Conservation (phyloP, 116 monocot species). For the Zostera marina region DNA sequence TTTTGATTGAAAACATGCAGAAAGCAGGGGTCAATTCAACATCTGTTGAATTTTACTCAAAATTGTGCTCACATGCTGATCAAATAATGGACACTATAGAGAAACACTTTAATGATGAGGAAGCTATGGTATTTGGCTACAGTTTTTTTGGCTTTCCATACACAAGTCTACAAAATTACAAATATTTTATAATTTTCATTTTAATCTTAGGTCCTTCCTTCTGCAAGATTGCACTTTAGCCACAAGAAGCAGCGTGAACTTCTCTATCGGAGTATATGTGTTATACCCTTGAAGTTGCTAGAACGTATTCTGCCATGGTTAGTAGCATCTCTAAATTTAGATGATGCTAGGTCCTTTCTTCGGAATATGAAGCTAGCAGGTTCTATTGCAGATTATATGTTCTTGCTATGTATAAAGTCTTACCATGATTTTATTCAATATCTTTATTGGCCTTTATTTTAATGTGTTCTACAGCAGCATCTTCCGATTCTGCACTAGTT, state of each 20-base stretch:
- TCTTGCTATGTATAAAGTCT: background rate
- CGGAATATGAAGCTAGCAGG: slow-evolving; percentile 85
- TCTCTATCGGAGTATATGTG: slow-evolving; percentile 64
- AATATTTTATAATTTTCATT: slow-evolving; percentile 5
- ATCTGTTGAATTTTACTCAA: slow-evolving; percentile 67
- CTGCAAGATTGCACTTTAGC: slow-evolving; percentile 81
- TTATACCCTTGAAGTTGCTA: slow-evolving; percentile 91
- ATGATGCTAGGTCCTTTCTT: slow-evolving; percentile 70
- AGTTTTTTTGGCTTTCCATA: too few species aligned
- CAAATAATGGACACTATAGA: slow-evolving; percentile 85
- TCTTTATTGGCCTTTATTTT: background rate
- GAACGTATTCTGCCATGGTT: slow-evolving; percentile 98
- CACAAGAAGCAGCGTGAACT: slow-evolving; percentile 66
- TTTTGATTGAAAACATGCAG: slow-evolving; percentile 82
- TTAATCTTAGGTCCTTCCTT: slow-evolving; percentile 75
- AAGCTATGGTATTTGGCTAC: slow-evolving; percentile 39
- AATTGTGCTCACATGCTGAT: slow-evolving; percentile 83
- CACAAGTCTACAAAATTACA: background rate
- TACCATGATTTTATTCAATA: background rate
- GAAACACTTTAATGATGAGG: slow-evolving; percentile 76
- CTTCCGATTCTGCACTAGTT: slow-evolving; percentile 64
- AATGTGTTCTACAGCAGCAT: slow-evolving; percentile 40
- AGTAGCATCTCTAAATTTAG: slow-evolving; percentile 59
- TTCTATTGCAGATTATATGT: slow-evolving; percentile 12
- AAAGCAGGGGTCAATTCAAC: slow-evolving; percentile 58